phyloP scores from a whole-genome alignment of 805 yeast species.

The Saccharomycopsis fibuligera region DNA sequence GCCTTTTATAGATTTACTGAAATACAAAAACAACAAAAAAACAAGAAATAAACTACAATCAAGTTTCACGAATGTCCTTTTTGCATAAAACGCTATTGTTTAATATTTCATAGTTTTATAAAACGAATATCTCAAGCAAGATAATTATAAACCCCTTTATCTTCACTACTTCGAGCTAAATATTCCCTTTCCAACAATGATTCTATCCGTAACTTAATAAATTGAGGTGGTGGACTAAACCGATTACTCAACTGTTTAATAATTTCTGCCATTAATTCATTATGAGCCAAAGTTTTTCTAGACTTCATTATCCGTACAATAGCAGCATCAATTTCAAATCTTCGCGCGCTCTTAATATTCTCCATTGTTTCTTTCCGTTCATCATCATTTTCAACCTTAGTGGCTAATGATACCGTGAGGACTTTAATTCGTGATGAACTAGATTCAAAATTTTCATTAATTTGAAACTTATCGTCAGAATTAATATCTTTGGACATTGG shows the following conservation, averaged over 20 bases:
- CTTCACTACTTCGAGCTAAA: slow-evolving; percentile 60
- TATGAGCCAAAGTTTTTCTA: slow-evolving; percentile 53
- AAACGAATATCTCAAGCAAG: no score
- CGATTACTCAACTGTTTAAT: slow-evolving; percentile 52
- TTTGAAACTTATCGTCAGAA: slow-evolving; percentile 52
- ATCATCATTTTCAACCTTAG: slow-evolving; percentile 44
- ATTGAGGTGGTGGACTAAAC: slow-evolving; percentile 61
- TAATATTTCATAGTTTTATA: no score
- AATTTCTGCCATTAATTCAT: slow-evolving; percentile 60
- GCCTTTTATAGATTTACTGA: no score
- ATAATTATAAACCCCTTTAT: slow-evolving; percentile 56
- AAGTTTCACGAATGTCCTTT: no score
- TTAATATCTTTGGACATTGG: slow-evolving; percentile 73
- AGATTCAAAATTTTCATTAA: slow-evolving; percentile 65
- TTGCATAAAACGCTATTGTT: no score
- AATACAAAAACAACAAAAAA: no score
- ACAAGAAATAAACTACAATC: no score
- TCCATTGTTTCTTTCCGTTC: slow-evolving; percentile 46
- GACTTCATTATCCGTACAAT: slow-evolving; percentile 85
- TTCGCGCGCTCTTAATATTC: slow-evolving; percentile 56
- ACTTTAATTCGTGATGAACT: slow-evolving; percentile 68
- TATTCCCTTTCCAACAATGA: slow-evolving; percentile 77
- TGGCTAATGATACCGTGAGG: slow-evolving; percentile 48
- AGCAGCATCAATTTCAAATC: slow-evolving; percentile 73
- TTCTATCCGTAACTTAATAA: slow-evolving; percentile 69